Base-by-base conservation (phyloP, 116 monocot species). In the Dioscorea cayenensis region DNA sequence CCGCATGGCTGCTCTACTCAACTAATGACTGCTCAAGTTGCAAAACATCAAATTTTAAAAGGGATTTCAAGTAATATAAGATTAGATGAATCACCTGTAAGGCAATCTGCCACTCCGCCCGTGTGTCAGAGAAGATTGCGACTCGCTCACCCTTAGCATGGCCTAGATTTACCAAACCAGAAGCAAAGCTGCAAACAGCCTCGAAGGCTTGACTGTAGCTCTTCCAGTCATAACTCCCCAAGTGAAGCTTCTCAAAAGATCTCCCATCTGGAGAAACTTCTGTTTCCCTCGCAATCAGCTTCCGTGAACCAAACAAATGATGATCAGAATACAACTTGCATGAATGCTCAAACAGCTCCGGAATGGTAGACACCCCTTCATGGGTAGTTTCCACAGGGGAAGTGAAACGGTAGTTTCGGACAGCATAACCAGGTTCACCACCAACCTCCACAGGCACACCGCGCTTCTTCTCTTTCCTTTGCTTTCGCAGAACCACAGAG, bases 81-180 rank as follows among this genome's bases (percentile, higher is more conserved):
- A 63, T 0, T 20, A 4, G 32, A 62, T 16, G 11, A 73, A n/a
- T 14, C 63, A 87, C 96, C 88, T 96, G 96, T 32, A 96, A 82
- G 37, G 92, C 85, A 51, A 96, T 84, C 71, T 82, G 77, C 96
- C 96, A 96, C 66, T 92, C 84, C 21, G 96, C 81, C 58, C 82
- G 80, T 64, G 92, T 92, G 71, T 96, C 92, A 22, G 96, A 84
- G 81, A 96, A 96, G 49, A 96, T 92, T 7, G 92, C 92, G 60
- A 83, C 87, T 63, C 88, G 84, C 59, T 92, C 88, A 19, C 64
- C 85, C 67, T 76, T 88, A 21, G 28, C 61, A 73, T 92, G 92
- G n/a, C 92, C 96, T 32, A 96, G 60, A 28, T 69, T 67, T 55
- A 88, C 80, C 71, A 96, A 73, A 65, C 96, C 96, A 66, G 90